These are phyloP conservation scores for Colletotrichum tropicale DNA, from an alignment of 2,329 filamentous ascomycete genomes.

Conservation along the genomic window DNA sequence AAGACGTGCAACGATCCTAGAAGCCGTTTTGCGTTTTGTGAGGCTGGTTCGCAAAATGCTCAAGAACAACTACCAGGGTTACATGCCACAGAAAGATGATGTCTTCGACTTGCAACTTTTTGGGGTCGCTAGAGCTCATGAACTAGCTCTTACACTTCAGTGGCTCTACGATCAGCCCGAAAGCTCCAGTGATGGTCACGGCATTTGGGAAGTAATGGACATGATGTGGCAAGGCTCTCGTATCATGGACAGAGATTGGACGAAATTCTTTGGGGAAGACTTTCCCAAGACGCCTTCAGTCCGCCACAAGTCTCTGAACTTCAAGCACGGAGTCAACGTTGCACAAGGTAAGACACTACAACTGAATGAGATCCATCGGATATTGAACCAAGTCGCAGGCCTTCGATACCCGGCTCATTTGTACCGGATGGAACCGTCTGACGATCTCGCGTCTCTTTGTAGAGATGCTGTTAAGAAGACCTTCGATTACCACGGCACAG, in stretches of 20 bases:
- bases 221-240: conserved; percentile 35
- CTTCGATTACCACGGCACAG: conserved; percentile 41
- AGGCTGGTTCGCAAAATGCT: conserved; percentile 59
- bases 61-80: conserved; percentile 53
- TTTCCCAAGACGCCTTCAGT: conserved; percentile 10
- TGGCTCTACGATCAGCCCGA: conserved; percentile 43
- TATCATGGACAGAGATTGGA: conserved; percentile 33
- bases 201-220: conserved; percentile 45
- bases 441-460: conserved; percentile 37
- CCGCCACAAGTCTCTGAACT: conserved; percentile 35
- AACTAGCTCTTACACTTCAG: conserved; percentile 42
- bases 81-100: conserved; percentile 47
- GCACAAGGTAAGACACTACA: conserved; percentile 39
- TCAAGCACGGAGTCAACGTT: conserved; percentile 47
- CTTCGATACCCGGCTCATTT: conserved; percentile 43
- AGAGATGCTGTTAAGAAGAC: conserved; percentile 40
- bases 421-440: conserved; percentile 42
- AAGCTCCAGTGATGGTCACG: neutral
- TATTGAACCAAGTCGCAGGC: conserved; percentile 25
- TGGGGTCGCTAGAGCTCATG: conserved; percentile 40
- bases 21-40: conserved; percentile 54
- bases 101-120: conserved; percentile 40
- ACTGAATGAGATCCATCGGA: neutral
- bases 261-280: conserved; percentile 29
- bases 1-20: conserved; percentile 46